phyloP scores from a whole-genome alignment of 306 rosid genomes.

The Sesbania bispinosa region DNA sequence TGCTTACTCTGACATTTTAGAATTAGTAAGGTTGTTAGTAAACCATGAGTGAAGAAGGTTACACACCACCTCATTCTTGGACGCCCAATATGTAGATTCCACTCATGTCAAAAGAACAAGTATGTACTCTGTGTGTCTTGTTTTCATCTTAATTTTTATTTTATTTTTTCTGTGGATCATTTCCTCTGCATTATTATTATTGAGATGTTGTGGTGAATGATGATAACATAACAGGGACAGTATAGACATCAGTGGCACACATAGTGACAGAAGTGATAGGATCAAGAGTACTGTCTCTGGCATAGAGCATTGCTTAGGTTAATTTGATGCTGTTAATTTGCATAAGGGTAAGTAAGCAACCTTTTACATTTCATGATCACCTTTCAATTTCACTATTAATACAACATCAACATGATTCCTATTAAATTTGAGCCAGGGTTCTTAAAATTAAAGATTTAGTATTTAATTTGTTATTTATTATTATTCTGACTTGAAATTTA shows the following conservation, averaged over 20 bases:
- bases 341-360: slow-evolving; percentile 48
- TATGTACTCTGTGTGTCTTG: too few species aligned
- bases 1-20: too few species aligned
- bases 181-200: not conserved
- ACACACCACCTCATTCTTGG: slow-evolving; percentile 9
- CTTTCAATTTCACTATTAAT: too few species aligned
- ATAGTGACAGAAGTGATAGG: slow-evolving; percentile 62
- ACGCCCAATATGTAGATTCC: not conserved
- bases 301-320: slow-evolving; percentile 62
- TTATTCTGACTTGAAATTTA: not conserved
- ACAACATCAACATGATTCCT: not conserved
- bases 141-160: not conserved
- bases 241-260: slow-evolving; percentile 62
- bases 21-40: too few species aligned
- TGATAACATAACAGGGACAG: slow-evolving; percentile 27
- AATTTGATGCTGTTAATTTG: slow-evolving; percentile 40
- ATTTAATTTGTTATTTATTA: not conserved
- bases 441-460: not conserved
- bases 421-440: not conserved
- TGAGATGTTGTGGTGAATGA: not conserved
- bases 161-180: not conserved
- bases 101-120: slow-evolving; percentile 5
- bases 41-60: slow-evolving; percentile 7
- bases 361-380: too few species aligned
- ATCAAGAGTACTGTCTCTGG: slow-evolving; percentile 50